Conservation (phyloP, 2,329 filamentous ascomycete genomes). For the Truncatella angustata region DNA sequence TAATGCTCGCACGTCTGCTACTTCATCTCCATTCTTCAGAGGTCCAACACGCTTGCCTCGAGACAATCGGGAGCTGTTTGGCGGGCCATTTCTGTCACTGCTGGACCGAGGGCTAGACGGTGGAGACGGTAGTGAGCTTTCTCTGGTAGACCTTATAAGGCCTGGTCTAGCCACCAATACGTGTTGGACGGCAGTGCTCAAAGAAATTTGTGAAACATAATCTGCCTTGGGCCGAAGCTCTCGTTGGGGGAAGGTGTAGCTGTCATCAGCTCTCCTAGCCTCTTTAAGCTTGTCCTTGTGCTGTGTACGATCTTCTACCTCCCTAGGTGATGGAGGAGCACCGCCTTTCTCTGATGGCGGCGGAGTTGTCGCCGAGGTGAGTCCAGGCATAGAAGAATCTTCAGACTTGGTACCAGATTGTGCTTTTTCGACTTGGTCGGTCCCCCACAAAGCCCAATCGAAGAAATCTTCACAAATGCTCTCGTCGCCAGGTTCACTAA, state of each 20-base stretch:
- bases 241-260: conserved; percentile 27
- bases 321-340: conserved; percentile 23
- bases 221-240: conserved; percentile 26
- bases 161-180: conserved; percentile 13
- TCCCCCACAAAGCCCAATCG: conserved; percentile 6
- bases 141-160: conserved; percentile 17
- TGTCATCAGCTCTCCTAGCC: conserved; percentile 28
- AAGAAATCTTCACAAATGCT: conserved; percentile 6
- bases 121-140: conserved; percentile 20
- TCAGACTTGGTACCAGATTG: conserved; percentile 23
- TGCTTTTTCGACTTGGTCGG: conserved; percentile 22
- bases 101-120: conserved; percentile 15
- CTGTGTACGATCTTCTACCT: conserved; percentile 5
- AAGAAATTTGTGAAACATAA: conserved; percentile 23
- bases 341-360: conserved; percentile 28
- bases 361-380: conserved; percentile 26
- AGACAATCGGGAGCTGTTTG: background rate
- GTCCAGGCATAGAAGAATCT: conserved; percentile 29
- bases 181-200: conserved; percentile 20
- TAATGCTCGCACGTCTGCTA: conserved; percentile 46
- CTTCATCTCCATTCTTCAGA: conserved; percentile 36
- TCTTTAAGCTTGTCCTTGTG: conserved; percentile 16
- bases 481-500: conserved; percentile 3
- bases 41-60: conserved; percentile 25
- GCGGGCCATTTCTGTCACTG: background rate